Conservation (phyloP, 169 alveolate genomes). For the Plasmodium fragile region DNA sequence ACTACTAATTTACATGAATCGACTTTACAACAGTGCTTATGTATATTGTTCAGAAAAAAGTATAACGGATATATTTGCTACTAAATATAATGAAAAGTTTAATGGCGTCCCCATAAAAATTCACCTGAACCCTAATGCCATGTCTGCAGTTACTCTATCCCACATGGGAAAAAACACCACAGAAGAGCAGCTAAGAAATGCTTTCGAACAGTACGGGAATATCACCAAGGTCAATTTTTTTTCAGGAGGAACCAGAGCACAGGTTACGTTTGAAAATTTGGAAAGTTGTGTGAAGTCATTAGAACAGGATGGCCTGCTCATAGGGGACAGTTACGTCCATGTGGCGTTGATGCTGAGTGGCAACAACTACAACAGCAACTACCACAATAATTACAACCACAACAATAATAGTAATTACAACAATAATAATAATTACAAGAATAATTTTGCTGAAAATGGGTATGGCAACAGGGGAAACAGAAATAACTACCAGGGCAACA, state of each 20-base stretch:
- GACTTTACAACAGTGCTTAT: constrained; percentile 16
- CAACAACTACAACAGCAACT: not conserved
- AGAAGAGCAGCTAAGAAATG: not conserved
- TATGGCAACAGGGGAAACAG: not conserved
- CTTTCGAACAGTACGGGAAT: constrained; percentile 34
- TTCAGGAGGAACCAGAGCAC: not conserved
- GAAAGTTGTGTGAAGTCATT: constrained; percentile 28
- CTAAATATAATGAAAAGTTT: constrained; percentile 11
- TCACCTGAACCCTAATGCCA: constrained; percentile 1
- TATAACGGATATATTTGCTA: not conserved
- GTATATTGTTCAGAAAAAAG: constrained; percentile 17
- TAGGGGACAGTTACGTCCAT: constrained; percentile 14
- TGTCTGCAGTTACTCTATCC: not conserved
- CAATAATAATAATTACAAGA: not conserved
- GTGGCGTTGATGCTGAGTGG: not conserved
- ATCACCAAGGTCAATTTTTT: not conserved
- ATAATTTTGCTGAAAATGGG: not conserved
- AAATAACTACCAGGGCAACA: constrained; percentile 21
- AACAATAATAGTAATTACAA: too few relatives aligned
- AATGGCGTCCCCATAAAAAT: constrained; percentile 42
- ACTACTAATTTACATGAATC: not conserved
- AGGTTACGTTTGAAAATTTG: constrained; percentile 8
- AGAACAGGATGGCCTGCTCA: constrained; percentile 33
- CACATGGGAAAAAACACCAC: not conserved
- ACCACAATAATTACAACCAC: too few relatives aligned